Conservation (phyloP, 352 stramenopile species). For the Pythium insidiosum region DNA sequence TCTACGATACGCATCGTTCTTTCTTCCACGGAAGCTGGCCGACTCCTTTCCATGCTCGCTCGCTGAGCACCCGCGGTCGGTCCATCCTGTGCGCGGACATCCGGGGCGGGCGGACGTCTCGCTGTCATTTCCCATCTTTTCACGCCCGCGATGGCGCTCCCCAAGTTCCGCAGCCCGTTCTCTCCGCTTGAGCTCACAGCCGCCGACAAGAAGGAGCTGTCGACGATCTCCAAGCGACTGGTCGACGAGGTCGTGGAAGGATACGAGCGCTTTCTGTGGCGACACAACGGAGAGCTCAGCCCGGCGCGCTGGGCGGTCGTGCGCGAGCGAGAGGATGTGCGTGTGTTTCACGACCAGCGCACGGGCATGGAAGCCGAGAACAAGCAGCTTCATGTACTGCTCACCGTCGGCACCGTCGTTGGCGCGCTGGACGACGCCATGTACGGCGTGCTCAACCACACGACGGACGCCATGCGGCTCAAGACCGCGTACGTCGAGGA, state of each 20-base stretch:
- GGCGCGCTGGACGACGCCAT: slow-evolving; percentile 53
- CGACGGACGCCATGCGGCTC: slow-evolving; percentile 40
- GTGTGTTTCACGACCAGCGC: slow-evolving; percentile 43
- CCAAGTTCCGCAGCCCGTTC: slow-evolving; percentile 41
- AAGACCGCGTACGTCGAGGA: slow-evolving; percentile 47
- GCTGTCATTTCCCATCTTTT: neutral
- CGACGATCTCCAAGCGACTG: slow-evolving; percentile 31
- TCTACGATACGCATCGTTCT: no score
- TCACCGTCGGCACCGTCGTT: slow-evolving; percentile 29
- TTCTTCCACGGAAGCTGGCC: no score
- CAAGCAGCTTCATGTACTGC: slow-evolving; percentile 11
- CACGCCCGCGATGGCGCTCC: slow-evolving; percentile 3
- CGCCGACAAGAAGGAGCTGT: slow-evolving; percentile 48
- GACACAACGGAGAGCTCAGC: slow-evolving; percentile 26
- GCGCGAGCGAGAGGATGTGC: slow-evolving; percentile 35
- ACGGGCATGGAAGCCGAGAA: slow-evolving; percentile 15
- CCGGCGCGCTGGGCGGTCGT: slow-evolving; percentile 29
- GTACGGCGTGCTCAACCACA: slow-evolving; percentile 40
- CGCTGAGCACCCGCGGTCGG: no score
- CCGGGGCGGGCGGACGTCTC: neutral
- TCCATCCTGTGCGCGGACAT: no score
- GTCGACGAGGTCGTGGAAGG: slow-evolving; percentile 38
- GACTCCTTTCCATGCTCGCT: no score
- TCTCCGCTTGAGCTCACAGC: slow-evolving; percentile 29
- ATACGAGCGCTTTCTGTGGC: slow-evolving; percentile 41